phyloP scores from a whole-genome alignment of 495 filamentous ascomycete genomes.

The Penicillium fimorum region DNA sequence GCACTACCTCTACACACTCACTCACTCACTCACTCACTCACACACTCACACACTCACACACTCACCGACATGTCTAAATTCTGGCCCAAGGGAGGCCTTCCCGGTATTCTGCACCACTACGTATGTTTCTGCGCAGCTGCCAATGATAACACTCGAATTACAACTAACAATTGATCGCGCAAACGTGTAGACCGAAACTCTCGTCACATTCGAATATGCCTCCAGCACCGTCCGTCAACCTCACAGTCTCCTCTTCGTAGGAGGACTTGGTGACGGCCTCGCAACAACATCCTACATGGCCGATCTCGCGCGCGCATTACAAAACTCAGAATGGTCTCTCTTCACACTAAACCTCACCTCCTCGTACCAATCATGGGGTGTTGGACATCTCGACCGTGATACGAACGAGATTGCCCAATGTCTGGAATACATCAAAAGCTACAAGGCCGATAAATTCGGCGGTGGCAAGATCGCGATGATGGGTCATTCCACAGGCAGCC shows the following conservation, averaged over 20 bases:
- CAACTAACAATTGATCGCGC: not conserved
- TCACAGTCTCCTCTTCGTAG: constrained; percentile 77
- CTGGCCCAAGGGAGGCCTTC: constrained; percentile 49
- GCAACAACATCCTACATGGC: constrained; percentile 63
- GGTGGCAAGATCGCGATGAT: constrained; percentile 68
- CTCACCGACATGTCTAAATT: constrained; percentile 45
- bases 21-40: not conserved
- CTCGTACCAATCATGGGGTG: constrained; percentile 72
- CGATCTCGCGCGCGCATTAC: constrained; percentile 50
- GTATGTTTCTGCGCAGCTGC: constrained; percentile 26
- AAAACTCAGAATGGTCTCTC: constrained; percentile 59
- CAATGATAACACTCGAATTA: not conserved
- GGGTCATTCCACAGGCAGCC: constrained; percentile 83
- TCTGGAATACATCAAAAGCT: constrained; percentile 65
- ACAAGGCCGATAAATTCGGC: constrained; percentile 37
- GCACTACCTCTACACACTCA: not conserved
- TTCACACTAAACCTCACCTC: constrained; percentile 61
- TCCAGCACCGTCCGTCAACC: constrained; percentile 32
- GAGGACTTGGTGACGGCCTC: constrained; percentile 78
- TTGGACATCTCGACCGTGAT: constrained; percentile 63
- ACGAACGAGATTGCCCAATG: constrained; percentile 69
- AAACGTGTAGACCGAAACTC: constrained; percentile 42
- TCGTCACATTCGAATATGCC: constrained; percentile 47
- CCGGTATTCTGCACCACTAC: constrained; percentile 58
- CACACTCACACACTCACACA: not conserved